phyloP scores from a whole-genome alignment of 2,329 filamentous ascomycete species.

The Pseudofabraea citricarpa region DNA sequence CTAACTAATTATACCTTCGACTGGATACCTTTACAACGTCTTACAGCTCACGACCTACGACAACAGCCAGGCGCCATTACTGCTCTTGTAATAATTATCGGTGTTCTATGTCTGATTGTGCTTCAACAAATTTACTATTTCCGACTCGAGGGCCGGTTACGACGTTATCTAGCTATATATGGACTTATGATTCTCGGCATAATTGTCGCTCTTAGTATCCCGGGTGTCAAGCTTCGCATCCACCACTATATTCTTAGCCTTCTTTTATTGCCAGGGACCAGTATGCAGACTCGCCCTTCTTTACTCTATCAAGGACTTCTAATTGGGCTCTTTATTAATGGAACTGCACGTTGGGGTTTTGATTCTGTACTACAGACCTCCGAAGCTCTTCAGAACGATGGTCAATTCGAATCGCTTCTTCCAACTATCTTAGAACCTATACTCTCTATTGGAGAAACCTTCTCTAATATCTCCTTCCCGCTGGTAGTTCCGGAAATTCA shows the following conservation, averaged over 20 bases:
- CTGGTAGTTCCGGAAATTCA: conserved; percentile 13
- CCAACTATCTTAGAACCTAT: conserved; percentile 45
- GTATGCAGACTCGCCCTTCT: conserved; percentile 78
- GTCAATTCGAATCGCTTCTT: conserved; percentile 56
- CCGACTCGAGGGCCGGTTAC: conserved; percentile 76
- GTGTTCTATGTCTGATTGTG: conserved; percentile 63
- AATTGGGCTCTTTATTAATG: conserved; percentile 89
- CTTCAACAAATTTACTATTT: conserved; percentile 80
- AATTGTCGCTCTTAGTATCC: conserved; percentile 65
- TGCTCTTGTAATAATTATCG: conserved; percentile 73
- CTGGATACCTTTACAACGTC: conserved; percentile 84
- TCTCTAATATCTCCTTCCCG: conserved; percentile 29
- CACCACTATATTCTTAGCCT: conserved; percentile 93
- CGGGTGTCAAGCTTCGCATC: conserved; percentile 76
- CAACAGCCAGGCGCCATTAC: conserved; percentile 85
- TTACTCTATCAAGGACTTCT: conserved; percentile 87
- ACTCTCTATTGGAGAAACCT: conserved; percentile 45
- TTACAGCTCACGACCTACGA: conserved; percentile 85
- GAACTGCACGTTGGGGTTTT: conserved; percentile 91
- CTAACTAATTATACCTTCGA: conserved; percentile 95
- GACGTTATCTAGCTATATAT: conserved; percentile 75
- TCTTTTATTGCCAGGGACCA: conserved; percentile 81
- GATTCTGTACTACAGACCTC: conserved; percentile 86
- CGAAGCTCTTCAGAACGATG: conserved; percentile 63
- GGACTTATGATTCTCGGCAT: conserved; percentile 62